A percentile compares a stretch with the other conserved stretches of the same genome.
phyloP scores from a whole-genome alignment of 768 basidiomycete genomes.

The Agaricus subrufescens region DNA sequence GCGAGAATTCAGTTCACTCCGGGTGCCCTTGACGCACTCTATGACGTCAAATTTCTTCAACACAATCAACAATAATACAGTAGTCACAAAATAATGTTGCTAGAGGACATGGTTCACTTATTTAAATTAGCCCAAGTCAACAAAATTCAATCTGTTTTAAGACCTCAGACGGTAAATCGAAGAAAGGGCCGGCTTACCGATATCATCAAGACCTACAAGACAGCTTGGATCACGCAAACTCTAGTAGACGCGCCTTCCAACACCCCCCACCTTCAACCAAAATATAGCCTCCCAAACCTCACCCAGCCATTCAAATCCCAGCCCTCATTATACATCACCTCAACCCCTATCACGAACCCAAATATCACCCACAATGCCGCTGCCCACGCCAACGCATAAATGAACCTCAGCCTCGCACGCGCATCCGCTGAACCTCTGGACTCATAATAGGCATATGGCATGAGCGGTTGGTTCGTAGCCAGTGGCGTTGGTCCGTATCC shows the following conservation, averaged over 20 bases:
- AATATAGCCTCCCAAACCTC: not conserved
- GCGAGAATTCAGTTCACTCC: too few relatives aligned
- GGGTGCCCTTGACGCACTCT: too few relatives aligned
- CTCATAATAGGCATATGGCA: slow-evolving; percentile 37
- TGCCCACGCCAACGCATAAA: slow-evolving; percentile 25
- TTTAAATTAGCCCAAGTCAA: not conserved
- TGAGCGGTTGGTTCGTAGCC: slow-evolving; percentile 25
- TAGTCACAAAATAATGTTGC: too few relatives aligned
- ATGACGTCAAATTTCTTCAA: too few relatives aligned
- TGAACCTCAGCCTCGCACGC: slow-evolving; percentile 34
- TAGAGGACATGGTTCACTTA: too few relatives aligned
- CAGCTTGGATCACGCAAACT: not conserved
- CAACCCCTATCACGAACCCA: slow-evolving; percentile 24
- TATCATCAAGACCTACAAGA: not conserved
- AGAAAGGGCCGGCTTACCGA: not conserved
- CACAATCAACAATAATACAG: too few relatives aligned
- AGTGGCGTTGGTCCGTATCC: slow-evolving; percentile 36
- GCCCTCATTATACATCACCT: slow-evolving; percentile 17
- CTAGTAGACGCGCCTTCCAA: not conserved
- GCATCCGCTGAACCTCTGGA: slow-evolving; percentile 25
- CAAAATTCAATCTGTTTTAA: not conserved
- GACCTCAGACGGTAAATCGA: not conserved
- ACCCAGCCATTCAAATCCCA: slow-evolving; percentile 5
- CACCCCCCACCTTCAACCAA: slow-evolving; percentile 3
- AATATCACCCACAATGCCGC: slow-evolving; percentile 22